phyloP scores from a whole-genome alignment of 345 rosid genomes.

The Moricandia moricandioides region DNA sequence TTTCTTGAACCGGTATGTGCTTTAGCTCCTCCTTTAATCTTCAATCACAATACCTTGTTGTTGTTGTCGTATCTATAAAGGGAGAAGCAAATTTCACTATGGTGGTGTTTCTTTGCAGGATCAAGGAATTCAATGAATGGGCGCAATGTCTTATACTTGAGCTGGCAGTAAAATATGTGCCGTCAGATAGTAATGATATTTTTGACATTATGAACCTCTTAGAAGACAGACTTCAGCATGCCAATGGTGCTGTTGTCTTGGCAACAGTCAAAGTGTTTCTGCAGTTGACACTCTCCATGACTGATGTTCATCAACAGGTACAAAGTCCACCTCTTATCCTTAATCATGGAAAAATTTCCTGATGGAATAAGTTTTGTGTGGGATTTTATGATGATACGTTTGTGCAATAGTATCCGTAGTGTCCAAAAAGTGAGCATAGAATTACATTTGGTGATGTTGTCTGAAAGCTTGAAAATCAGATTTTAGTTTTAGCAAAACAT shows the following conservation, averaged over 20 bases:
- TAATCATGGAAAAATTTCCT: not conserved
- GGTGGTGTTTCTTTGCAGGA: constrained; percentile 51
- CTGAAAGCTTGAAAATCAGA: constrained; percentile 15
- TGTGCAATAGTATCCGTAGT: not conserved
- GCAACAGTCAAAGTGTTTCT: constrained; percentile 86
- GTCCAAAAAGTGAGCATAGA: not conserved
- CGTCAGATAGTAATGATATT: constrained; percentile 79
- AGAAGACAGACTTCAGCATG: constrained; percentile 99
- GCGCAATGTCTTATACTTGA: constrained; percentile 96
- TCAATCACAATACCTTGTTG: constrained; percentile 13
- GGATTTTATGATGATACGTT: not conserved
- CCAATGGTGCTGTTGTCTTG: constrained; percentile 98
- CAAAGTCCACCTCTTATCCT: constrained; percentile 15
- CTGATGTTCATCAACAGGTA: constrained; percentile 98
- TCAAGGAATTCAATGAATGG: constrained; percentile 95
- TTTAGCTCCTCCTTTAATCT: not conserved
- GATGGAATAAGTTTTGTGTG: constrained; percentile 2
- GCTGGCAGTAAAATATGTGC: constrained; percentile 82
- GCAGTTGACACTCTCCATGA: constrained; percentile 86
- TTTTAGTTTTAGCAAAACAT: not conserved
- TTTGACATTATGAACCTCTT: constrained; percentile 98
- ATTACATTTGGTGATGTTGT: not conserved
- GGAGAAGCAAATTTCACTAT: not conserved
- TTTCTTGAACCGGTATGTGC: constrained; percentile 71
- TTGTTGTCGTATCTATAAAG: not conserved